These are phyloP conservation scores for Penicillium coprophilum DNA, from an alignment of 495 filamentous ascomycete genomes.

Conservation along the genomic window DNA sequence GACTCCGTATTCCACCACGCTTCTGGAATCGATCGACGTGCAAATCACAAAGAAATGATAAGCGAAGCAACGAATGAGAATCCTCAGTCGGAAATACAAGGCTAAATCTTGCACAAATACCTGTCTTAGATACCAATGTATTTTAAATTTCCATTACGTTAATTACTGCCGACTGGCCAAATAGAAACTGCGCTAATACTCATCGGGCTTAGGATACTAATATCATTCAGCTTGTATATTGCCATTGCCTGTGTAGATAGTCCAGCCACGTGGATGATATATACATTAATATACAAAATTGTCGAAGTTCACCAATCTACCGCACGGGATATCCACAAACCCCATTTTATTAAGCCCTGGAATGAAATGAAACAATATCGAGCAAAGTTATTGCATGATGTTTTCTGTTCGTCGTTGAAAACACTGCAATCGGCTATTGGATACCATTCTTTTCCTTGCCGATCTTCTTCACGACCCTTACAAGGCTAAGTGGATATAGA, in stretches of 20 bases:
- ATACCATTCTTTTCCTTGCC: not conserved
- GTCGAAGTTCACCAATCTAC: not conserved
- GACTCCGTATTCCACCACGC: constrained; percentile 4
- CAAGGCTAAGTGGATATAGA: not conserved
- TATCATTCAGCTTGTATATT: not conserved
- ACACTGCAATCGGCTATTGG: not conserved
- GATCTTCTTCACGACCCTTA: constrained; percentile 10
- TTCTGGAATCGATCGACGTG: constrained; percentile 16
- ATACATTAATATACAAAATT: not conserved
- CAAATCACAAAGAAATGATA: constrained; percentile 11
- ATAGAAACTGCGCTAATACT: not conserved
- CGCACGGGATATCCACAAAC: not conserved
- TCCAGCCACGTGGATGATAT: not conserved
- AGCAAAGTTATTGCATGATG: not conserved
- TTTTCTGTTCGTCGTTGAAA: not conserved
- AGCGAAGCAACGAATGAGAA: constrained; percentile 17
- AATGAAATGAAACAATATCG: not conserved
- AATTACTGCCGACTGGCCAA: not conserved
- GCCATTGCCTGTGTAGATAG: not conserved
- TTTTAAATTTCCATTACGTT: not conserved
- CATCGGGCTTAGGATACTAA: not conserved
- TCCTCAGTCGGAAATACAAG: not conserved
- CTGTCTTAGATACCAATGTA: not conserved
- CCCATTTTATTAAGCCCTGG: not conserved
- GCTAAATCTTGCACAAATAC: not conserved